phyloP scores from a whole-genome alignment of 2,329 filamentous ascomycete species.

The Clarireedia hainanense region DNA sequence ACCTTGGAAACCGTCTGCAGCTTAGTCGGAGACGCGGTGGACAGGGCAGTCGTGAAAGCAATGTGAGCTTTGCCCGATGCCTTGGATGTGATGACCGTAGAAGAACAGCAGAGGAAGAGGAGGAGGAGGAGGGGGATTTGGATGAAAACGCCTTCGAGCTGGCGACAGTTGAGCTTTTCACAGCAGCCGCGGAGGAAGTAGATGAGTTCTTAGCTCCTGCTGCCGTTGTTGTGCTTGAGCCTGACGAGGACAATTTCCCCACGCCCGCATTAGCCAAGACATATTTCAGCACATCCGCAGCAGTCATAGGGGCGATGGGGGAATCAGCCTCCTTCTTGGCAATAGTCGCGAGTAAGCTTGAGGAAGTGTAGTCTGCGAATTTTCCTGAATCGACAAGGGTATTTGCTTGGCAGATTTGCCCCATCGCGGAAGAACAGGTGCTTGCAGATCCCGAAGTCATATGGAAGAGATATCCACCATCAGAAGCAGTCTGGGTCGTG shows the following conservation, averaged over 20 bases:
- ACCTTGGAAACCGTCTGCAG: no score
- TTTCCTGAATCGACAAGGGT: conserved; percentile 2
- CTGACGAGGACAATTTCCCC: neutral
- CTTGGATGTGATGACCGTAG: no score
- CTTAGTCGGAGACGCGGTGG: no score
- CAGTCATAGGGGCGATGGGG: neutral
- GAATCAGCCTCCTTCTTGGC: neutral
- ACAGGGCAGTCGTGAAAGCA: no score
- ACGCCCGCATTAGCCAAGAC: conserved; percentile 4
- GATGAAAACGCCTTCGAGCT: no score
- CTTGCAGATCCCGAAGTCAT: neutral
- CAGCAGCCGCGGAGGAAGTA: no score
- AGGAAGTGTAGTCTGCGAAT: neutral
- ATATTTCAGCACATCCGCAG: neutral
- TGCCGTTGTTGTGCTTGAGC: neutral
- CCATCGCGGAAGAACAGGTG: conserved; percentile 7
- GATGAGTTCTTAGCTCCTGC: no score
- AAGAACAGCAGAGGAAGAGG: no score
- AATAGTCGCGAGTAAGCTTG: neutral
- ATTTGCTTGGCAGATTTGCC: conserved; percentile 12
- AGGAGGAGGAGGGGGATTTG: no score
- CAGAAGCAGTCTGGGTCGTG: neutral
- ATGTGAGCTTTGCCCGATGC: no score
- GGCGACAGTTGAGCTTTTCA: no score
- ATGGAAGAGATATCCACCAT: conserved; percentile 1